phyloP scores from a whole-genome alignment of 768 basidiomycete species.

The Termitomyces sp. region DNA sequence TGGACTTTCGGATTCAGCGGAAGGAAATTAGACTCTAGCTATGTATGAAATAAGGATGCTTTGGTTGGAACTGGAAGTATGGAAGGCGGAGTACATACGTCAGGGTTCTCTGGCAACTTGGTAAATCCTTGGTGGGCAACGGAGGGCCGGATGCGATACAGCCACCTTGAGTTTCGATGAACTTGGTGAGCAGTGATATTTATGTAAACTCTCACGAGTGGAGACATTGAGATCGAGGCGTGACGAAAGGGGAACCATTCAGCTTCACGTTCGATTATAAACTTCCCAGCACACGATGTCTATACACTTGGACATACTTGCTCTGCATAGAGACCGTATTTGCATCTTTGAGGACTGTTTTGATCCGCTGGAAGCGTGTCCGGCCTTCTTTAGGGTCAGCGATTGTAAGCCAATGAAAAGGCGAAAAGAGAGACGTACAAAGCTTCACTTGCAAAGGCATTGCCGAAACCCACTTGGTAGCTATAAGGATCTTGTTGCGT shows the following conservation, averaged over 20 bases:
- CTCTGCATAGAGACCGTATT: slow-evolving; percentile 62
- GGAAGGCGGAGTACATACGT: slow-evolving; percentile 35
- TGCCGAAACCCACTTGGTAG: slow-evolving; percentile 60
- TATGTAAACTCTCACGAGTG: slow-evolving; percentile 34
- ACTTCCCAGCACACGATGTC: background rate
- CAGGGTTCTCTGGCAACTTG: slow-evolving; percentile 50
- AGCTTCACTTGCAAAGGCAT: slow-evolving; percentile 52
- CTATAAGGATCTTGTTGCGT: slow-evolving; percentile 47
- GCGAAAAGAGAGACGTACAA: slow-evolving; percentile 37
- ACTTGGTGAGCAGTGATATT: background rate
- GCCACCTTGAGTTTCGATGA: slow-evolving; percentile 36
- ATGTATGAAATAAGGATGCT: background rate
- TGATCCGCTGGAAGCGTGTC: slow-evolving; percentile 55
- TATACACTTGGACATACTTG: slow-evolving; percentile 28
- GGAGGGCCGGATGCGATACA: slow-evolving; percentile 67
- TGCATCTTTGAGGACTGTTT: slow-evolving; percentile 60
- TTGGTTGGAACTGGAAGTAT: background rate
- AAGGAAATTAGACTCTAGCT: slow-evolving; percentile 65
- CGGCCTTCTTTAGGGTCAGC: slow-evolving; percentile 31
- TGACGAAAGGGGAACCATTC: slow-evolving; percentile 58
- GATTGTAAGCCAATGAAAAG: background rate
- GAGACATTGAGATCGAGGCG: slow-evolving; percentile 52
- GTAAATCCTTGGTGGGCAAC: slow-evolving; percentile 65
- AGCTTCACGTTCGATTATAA: slow-evolving; percentile 33
- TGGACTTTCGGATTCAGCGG: slow-evolving; percentile 58